Evolutionary conservation across 441 rosid genomes (phyloP).

Genomic region (Viola pubescens): DNA sequence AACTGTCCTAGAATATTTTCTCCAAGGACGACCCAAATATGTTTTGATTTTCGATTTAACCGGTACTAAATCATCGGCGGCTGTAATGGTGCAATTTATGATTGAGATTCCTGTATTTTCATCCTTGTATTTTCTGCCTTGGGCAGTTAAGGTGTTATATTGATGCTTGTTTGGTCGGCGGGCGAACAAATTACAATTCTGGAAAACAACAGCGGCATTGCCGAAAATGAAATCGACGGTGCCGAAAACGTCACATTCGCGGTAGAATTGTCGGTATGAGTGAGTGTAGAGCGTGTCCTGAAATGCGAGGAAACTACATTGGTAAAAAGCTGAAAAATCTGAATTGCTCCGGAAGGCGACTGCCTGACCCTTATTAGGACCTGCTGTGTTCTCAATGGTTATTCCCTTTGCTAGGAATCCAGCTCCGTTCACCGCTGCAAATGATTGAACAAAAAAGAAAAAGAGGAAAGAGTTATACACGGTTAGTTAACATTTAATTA

Average conservation of each 20-base stretch:
- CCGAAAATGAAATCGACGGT: slow-evolving; percentile 81
- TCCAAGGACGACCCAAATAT: slow-evolving; percentile 79
- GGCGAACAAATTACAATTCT: slow-evolving; percentile 55
- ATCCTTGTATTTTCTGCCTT: slow-evolving; percentile 62
- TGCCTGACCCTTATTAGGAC: slow-evolving; percentile 60
- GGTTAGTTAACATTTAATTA: no score
- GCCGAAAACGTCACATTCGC: slow-evolving; percentile 68
- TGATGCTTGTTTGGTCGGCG: slow-evolving; percentile 51
- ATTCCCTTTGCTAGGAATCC: slow-evolving; percentile 57
- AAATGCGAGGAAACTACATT: slow-evolving; percentile 67
- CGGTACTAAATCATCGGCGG: slow-evolving; percentile 40
- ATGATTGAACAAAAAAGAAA: no score
- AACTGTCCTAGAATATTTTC: slow-evolving; percentile 58
- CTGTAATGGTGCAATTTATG: slow-evolving; percentile 43
- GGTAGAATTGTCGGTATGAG: slow-evolving; percentile 55
- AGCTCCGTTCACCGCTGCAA: slow-evolving; percentile 45
- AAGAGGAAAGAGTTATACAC: no score
- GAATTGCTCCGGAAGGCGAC: slow-evolving; percentile 57
- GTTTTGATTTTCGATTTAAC: slow-evolving; percentile 33
- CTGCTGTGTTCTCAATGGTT: slow-evolving; percentile 68
- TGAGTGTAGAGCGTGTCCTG: slow-evolving; percentile 73
- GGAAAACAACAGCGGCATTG: slow-evolving; percentile 67
- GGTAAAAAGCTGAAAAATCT: slow-evolving; percentile 51
- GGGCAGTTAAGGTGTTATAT: slow-evolving; percentile 63
- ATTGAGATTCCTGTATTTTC: slow-evolving; percentile 72